phyloP scores from a whole-genome alignment of 1,284 basidiomycete genomes.

The Ustilago tritici region DNA sequence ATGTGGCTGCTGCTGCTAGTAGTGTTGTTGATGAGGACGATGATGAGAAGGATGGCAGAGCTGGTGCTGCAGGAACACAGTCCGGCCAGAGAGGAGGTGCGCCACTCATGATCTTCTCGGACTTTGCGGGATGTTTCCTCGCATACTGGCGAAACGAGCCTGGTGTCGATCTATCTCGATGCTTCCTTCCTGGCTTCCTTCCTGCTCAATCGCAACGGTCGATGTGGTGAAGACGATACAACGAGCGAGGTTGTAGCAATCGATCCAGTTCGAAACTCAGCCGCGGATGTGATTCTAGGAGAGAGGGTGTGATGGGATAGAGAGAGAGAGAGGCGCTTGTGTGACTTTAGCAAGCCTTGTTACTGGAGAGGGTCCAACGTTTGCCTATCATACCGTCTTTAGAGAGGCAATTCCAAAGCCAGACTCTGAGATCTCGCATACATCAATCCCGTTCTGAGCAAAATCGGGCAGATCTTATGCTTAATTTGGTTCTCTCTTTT shows the following conservation, averaged over 20 bases:
- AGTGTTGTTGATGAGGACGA: conserved; percentile 9
- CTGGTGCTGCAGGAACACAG: conserved; percentile 8
- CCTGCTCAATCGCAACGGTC: background rate
- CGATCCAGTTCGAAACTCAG: background rate
- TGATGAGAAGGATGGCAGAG: background rate
- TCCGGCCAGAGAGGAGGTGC: conserved; percentile 31
- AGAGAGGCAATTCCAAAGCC: background rate
- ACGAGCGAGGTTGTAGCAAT: background rate
- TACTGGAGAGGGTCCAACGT: background rate
- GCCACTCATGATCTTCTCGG: conserved; percentile 19
- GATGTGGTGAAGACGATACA: background rate
- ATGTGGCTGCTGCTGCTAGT: background rate
- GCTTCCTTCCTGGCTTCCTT: background rate
- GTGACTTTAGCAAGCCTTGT: background rate
- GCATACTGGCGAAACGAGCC: background rate
- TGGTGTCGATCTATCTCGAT: background rate
- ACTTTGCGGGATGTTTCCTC: background rate
- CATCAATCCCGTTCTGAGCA: background rate
- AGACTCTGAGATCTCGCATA: background rate
- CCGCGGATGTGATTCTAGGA: conserved; percentile 5
- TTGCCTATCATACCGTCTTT: background rate
- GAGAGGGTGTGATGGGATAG: background rate
- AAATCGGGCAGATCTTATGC: conserved; percentile 4
- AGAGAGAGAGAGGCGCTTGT: background rate
- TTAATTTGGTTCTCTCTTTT: background rate